These are phyloP conservation scores for Rubroboletus pulcherrimus DNA, from an alignment of 768 basidiomycete genomes.

Conservation along the genomic window DNA sequence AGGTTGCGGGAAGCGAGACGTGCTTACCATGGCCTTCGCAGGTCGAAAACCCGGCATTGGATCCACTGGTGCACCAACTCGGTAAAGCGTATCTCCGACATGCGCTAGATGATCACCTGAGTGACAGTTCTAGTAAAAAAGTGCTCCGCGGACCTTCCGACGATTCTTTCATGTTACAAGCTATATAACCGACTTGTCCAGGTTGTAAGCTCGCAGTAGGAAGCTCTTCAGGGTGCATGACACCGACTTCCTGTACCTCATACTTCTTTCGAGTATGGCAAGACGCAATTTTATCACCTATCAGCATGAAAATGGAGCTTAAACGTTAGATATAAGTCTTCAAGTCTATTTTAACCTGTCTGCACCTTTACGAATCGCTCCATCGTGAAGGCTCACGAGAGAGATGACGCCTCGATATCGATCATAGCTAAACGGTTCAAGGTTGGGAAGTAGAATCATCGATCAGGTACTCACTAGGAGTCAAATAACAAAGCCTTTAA, in stretches of 20 bases:
- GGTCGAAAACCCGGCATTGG: slow-evolving; percentile 90
- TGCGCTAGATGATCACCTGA: slow-evolving; percentile 52
- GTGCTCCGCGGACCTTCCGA: slow-evolving; percentile 63
- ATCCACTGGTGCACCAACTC: slow-evolving; percentile 65
- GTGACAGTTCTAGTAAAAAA: neutral
- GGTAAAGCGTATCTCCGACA: slow-evolving; percentile 91
- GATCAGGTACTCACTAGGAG: slow-evolving; percentile 61
- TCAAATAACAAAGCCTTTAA: slow-evolving; percentile 91
- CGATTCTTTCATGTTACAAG: slow-evolving; percentile 98
- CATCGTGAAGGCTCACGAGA: slow-evolving; percentile 76
- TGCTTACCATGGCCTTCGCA: slow-evolving; percentile 84
- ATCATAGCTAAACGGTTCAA: slow-evolving; percentile 65
- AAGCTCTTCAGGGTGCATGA: slow-evolving; percentile 89
- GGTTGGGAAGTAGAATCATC: neutral
- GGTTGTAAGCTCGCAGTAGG: slow-evolving; percentile 62
- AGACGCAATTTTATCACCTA: slow-evolving; percentile 89
- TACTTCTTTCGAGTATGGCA: slow-evolving; percentile 84
- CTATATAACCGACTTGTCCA: slow-evolving; percentile 84
- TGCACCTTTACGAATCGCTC: slow-evolving; percentile 76
- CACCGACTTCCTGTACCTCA: slow-evolving; percentile 83
- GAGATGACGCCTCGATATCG: slow-evolving; percentile 95
- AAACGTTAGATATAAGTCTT: neutral
- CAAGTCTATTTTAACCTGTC: neutral
- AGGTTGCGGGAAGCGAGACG: neutral
- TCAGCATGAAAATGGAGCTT: neutral